Base-by-base conservation (phyloP, 441 rosid genomes). In the Populus hybrid region DNA sequence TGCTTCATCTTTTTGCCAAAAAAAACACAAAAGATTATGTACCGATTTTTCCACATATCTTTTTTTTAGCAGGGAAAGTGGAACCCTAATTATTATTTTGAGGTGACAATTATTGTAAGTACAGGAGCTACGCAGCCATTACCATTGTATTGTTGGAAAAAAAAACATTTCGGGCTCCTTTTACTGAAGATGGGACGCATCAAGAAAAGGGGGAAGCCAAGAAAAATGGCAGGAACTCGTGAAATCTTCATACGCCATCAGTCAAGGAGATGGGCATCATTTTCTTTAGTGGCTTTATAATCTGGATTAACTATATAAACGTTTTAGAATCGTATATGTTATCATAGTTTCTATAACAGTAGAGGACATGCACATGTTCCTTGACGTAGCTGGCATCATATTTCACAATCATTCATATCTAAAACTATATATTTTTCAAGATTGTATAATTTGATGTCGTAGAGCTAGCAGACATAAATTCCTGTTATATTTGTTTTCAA, bases 361-460 rank as follows among this genome's bases (percentile, higher is more conserved):
- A 57, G 21, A 73, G 23, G 59, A 78, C 74, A 77, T 61, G 1
- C 70, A 65, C 63, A 77, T 70, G 80, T 73, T 73, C 67, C 24
- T 9, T 69, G 24, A 10, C 18, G 21, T 71, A 14, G 72, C 36
- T 69, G 74, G 14, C 40, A 28, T 32, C 50, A 67, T 64, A 50
- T 64, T 66, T n/a, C 53, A 59, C 63, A 53, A 6, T 63, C 7
- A 61, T 11, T 76, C 63, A 9, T 16, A 34, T 59, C 71, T 77
- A 59, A 34, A 65, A 38, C 65, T 24, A 26, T 65, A 50, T 57
- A 61, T 23, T 69, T 78, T 79, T 84, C 81, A 80, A 86, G 81
- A 30, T 5, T 76, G n/a, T 32, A 70, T 77, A n/a, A 77, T 77
- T 61, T 70, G 28, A 34, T 61, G 63, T 77, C 36, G 36, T 34